Base-by-base conservation (phyloP, 2,329 filamentous ascomycete species). In the Curvularia verruculosa region DNA sequence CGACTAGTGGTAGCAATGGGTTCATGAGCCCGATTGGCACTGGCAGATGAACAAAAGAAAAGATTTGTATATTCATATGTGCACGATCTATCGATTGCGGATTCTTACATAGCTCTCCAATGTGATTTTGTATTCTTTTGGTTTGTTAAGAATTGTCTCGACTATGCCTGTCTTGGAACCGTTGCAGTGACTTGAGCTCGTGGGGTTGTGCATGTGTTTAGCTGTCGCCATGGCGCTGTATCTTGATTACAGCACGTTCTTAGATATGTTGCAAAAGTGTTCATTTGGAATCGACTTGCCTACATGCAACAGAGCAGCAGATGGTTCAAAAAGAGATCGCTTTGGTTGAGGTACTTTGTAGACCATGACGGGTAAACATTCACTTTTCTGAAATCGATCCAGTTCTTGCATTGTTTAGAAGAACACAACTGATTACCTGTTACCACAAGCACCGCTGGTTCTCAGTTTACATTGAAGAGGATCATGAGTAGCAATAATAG, bases 21-120 rank as follows among this genome's bases (percentile, higher is more conserved):
- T 46, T 74, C 54, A 67, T 71, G 61, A 73, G 67, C 67, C 70
- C 71, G 46, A 69, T 74, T 56, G 65, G 65, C 39, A 68, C 61
- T 39, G 63, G 69, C 40, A 62, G 70, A 47, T 70, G 60, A 55
- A 62, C n/a, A 62, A 36, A 59, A 58, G 59, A 62, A 36, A 60
- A 58, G 59, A 61, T 36, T n/a, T 36, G 15, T 36, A 36, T n/a
- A 36, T n/a, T n/a, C 31, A 36, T 36, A 34, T 48, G 41, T 60
- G 50, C 31, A 45, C 52, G 49, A 44, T 59, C 59, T 56, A 52
- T 52, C 57, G 37, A 67, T 61, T 61, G 51, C 55, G 55, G 50
- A 49, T 63, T 56, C 63, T 56, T 60, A 64, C 44, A 48, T 67
- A 68, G 65, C 59, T 60, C 55, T 60, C 64, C 64, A 69, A 67